phyloP scores from a whole-genome alignment of 2,329 filamentous ascomycete genomes.

The Ophiostoma sp. region DNA sequence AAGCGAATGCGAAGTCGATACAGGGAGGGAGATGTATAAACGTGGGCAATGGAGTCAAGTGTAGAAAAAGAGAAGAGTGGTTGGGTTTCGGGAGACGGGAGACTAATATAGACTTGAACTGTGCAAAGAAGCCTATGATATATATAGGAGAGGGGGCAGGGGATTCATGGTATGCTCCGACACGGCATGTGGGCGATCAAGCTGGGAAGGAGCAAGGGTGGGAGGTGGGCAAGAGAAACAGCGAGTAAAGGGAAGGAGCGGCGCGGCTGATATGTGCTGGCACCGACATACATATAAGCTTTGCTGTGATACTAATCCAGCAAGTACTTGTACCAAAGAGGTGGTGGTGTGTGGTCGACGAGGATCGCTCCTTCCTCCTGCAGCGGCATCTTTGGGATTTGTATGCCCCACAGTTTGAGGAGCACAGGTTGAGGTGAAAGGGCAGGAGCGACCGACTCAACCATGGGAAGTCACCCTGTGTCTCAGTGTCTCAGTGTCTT shows the following conservation, averaged over 20 bases:
- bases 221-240: background rate
- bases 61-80: background rate
- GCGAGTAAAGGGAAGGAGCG: background rate
- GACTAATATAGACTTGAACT: constrained; percentile 5
- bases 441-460: background rate
- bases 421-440: background rate
- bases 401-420: constrained; percentile 9
- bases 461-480: background rate
- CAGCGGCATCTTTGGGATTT: background rate
- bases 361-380: background rate
- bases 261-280: background rate
- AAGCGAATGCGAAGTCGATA: background rate
- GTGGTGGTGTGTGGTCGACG: background rate
- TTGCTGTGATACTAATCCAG: background rate
- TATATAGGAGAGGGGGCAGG: background rate
- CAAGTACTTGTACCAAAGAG: background rate
- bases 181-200: background rate
- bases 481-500: background rate
- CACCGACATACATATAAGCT: background rate
- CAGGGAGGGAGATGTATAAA: background rate
- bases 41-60: background rate
- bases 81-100: background rate
- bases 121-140: background rate
- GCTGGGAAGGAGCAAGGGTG: background rate
- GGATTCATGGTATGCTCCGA: background rate